phyloP scores from a whole-genome alignment of 345 rosid species.

The Draba incana region DNA sequence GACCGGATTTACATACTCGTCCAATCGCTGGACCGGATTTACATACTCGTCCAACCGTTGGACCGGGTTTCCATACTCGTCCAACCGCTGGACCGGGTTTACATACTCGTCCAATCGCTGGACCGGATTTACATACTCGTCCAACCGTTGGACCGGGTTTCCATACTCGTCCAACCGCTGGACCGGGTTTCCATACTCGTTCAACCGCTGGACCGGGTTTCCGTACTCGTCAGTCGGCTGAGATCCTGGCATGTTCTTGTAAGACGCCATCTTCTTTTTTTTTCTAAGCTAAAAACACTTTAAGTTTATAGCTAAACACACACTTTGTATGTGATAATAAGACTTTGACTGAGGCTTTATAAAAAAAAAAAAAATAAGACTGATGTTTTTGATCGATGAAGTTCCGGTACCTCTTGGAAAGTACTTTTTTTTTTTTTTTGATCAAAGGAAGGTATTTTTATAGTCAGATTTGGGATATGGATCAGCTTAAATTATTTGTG shows the following conservation, averaged over 20 bases:
- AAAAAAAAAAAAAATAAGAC: conserved; percentile 14
- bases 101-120: no score
- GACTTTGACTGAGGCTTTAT: conserved; percentile 14
- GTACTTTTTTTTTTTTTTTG: no score
- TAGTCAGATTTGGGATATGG: conserved; percentile 39
- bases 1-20: no score
- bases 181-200: conserved; percentile 18
- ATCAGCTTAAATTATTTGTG: background rate
- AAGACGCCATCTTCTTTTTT: conserved; percentile 31
- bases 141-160: no score
- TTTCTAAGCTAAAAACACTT: conserved; percentile 7
- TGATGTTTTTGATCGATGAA: conserved; percentile 28
- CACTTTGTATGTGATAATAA: conserved; percentile 13
- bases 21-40: no score
- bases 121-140: no score
- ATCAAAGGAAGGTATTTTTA: conserved; percentile 27
- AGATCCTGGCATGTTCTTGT: conserved; percentile 43
- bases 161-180: no score
- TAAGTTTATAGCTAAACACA: background rate
- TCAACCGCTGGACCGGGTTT: conserved; percentile 23
- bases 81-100: no score
- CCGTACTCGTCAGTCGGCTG: conserved; percentile 48
- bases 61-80: conserved; percentile 48
- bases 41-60: no score
- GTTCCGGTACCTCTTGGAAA: conserved; percentile 6